phyloP scores from a whole-genome alignment of 345 rosid species.

The Brassica carinata region DNA sequence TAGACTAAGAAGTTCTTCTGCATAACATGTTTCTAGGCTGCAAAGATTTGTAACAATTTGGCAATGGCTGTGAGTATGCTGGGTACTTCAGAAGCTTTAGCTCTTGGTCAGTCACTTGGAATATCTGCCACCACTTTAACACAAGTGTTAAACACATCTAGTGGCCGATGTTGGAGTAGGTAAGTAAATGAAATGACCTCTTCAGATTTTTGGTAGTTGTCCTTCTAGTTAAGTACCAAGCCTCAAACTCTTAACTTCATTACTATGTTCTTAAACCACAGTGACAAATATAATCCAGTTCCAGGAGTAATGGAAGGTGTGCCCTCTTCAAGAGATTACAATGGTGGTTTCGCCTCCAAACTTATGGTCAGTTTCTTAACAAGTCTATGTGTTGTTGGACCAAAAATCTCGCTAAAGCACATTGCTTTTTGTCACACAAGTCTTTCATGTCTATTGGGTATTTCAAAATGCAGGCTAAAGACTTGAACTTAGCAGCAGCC shows the following conservation, averaged over 20 bases:
- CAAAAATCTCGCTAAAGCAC: background rate
- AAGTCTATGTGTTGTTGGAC: background rate
- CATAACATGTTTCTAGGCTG: slow-evolving; percentile 57
- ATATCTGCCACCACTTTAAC: slow-evolving; percentile 67
- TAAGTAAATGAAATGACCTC: slow-evolving; percentile 29
- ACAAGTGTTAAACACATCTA: slow-evolving; percentile 79
- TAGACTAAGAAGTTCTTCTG: slow-evolving; percentile 18
- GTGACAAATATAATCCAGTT: slow-evolving; percentile 90
- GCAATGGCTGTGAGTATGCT: slow-evolving; percentile 95
- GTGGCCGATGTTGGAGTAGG: slow-evolving; percentile 97
- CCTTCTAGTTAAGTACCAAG: background rate
- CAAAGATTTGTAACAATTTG: slow-evolving; percentile 93
- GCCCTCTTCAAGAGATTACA: slow-evolving; percentile 81
- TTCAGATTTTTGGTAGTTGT: background rate
- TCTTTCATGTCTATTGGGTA: slow-evolving; percentile 1
- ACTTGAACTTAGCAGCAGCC: slow-evolving; percentile 66
- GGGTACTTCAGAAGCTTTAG: slow-evolving; percentile 90
- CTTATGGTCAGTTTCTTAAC: slow-evolving; percentile 66
- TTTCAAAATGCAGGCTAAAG: slow-evolving; percentile 71
- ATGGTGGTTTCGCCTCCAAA: slow-evolving; percentile 78
- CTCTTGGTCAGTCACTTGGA: slow-evolving; percentile 88
- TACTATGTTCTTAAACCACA: slow-evolving; percentile 38
- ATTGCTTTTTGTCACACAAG: slow-evolving; percentile 1
- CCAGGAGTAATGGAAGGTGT: slow-evolving; percentile 97
- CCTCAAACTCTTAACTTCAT: background rate